Evolutionary conservation across 2,329 filamentous ascomycete genomes (phyloP).

Genomic region (Beauveria bassiana): DNA sequence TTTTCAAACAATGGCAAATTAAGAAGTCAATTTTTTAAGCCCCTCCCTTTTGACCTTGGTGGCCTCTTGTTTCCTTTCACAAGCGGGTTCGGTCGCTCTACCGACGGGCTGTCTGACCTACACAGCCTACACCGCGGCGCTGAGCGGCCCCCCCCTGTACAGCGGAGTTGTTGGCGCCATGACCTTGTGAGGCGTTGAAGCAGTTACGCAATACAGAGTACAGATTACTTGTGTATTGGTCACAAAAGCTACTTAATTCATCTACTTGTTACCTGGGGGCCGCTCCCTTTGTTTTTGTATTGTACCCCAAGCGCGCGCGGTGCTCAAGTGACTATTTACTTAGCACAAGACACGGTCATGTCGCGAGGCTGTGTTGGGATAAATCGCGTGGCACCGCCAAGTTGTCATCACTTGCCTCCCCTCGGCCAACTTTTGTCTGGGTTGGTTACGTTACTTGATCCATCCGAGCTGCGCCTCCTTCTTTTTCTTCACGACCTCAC

Average conservation of each 20-base stretch:
- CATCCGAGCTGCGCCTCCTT: background rate
- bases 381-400: no score
- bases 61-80: background rate
- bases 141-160: background rate
- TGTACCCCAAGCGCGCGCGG: background rate
- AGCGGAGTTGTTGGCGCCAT: background rate
- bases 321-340: background rate
- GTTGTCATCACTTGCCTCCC: no score
- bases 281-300: background rate
- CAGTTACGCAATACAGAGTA: no score
- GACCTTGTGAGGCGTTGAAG: no score
- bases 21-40: no score
- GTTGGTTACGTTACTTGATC: background rate
- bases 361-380: constrained; percentile 2
- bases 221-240: no score
- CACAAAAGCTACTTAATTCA: no score
- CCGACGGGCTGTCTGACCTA: background rate
- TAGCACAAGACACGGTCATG: background rate
- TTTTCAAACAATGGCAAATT: no score
- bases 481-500: background rate
- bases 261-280: no score
- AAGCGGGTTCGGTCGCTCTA: background rate
- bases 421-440: no score
- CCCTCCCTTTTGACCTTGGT: background rate
- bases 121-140: background rate